phyloP scores from a whole-genome alignment of 2,329 filamentous ascomycete genomes.

The Hymenoscyphus scutula region DNA sequence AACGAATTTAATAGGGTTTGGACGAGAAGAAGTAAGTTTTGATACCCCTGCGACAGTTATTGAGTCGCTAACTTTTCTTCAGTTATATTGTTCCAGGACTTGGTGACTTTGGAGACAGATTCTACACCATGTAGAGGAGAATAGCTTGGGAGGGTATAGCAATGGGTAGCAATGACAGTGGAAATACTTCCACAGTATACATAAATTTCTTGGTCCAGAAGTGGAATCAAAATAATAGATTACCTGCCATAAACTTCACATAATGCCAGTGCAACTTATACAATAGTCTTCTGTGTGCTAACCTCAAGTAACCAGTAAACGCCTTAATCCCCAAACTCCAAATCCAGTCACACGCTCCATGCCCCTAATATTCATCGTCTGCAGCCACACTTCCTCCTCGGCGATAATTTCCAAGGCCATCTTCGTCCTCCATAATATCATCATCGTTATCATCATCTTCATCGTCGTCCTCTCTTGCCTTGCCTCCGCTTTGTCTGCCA shows the following conservation, averaged over 20 bases:
- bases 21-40: constrained; percentile 90
- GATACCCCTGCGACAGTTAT: not conserved
- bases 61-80: constrained; percentile 20
- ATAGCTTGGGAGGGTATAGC: not conserved
- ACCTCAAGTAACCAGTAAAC: constrained; percentile 10
- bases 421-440: constrained; percentile 41
- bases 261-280: not conserved
- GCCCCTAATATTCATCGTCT: constrained; percentile 53
- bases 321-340: constrained; percentile 23
- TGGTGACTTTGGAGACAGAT: constrained; percentile 93
- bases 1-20: constrained; percentile 58
- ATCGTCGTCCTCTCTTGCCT: constrained; percentile 29
- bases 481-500: constrained; percentile 21
- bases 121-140: constrained; percentile 76
- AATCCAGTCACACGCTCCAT: constrained; percentile 2
- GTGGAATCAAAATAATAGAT: not conserved
- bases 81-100: constrained; percentile 95
- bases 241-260: not conserved
- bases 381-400: constrained; percentile 53
- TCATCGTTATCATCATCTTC: constrained; percentile 35
- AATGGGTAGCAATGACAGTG: not conserved
- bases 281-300: not conserved
- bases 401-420: constrained; percentile 51
- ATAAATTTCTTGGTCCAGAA: not conserved
- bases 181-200: not conserved